These are phyloP conservation scores for Neofusicoccum umdonicola DNA, from an alignment of 2,329 filamentous ascomycete genomes.

Conservation along the genomic window DNA sequence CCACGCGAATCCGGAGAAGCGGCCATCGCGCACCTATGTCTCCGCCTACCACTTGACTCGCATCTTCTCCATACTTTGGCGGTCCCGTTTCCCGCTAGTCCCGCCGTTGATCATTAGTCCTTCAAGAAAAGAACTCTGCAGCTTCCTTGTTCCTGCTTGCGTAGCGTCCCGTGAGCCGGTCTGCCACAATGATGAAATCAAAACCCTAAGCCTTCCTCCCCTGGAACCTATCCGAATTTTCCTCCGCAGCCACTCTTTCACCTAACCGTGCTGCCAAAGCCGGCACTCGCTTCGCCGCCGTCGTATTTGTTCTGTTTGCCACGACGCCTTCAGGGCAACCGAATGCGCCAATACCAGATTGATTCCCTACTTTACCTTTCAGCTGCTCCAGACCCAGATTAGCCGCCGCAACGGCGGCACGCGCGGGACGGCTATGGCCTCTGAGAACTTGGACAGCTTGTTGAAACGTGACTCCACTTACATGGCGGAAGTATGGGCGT, in stretches of 20 bases:
- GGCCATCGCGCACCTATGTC: not conserved
- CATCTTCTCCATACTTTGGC: constrained; percentile 2
- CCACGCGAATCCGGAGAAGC: not conserved
- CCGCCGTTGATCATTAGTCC: not conserved
- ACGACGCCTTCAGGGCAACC: not conserved
- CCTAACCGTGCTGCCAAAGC: not conserved
- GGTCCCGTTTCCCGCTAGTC: not conserved
- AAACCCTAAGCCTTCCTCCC: not conserved
- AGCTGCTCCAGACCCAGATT: not conserved
- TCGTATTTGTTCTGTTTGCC: not conserved
- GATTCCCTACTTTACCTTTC: not conserved
- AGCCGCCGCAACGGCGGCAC: not conserved
- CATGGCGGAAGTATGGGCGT: constrained; percentile 4
- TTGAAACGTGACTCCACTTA: not conserved
- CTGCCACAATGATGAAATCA: not conserved
- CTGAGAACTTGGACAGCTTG: not conserved
- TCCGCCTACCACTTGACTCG: not conserved
- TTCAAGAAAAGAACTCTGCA: not conserved
- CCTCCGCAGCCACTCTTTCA: not conserved
- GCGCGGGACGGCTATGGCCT: not conserved
- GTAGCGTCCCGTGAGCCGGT: not conserved
- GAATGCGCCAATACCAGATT: not conserved
- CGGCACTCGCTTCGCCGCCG: not conserved
- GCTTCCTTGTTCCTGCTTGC: not conserved
- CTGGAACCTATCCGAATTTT: not conserved